Percentiles rank a stretch among this genome's conserved stretches.
Evolutionary conservation across 305 asterid genomes (phyloP).

Genomic region (Solanum hybrid): DNA sequence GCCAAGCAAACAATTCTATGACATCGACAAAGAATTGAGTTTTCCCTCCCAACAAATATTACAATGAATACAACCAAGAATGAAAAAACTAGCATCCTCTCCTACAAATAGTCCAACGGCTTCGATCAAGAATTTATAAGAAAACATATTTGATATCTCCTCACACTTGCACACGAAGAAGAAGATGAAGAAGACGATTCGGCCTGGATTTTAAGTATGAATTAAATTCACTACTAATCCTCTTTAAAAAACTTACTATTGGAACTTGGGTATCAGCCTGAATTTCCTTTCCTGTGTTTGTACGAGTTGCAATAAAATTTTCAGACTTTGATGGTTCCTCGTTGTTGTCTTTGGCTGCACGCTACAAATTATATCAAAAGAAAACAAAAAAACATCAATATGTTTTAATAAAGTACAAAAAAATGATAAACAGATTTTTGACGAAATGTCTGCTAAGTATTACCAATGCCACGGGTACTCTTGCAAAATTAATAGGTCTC

Average conservation of each 20-base stretch:
- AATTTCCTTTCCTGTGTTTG: neutral
- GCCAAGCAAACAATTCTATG: no score
- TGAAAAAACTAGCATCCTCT: neutral
- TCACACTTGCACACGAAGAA: no score
- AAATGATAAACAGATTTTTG: no score
- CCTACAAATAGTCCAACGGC: neutral
- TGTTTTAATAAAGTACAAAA: neutral
- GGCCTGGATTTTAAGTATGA: no score
- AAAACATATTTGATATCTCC: no score
- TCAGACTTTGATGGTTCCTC: neutral
- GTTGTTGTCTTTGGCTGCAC: neutral
- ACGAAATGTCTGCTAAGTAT: no score
- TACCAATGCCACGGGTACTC: neutral
- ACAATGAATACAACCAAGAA: neutral
- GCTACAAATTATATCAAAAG: neutral
- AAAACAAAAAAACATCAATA: neutral
- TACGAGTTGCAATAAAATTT: neutral
- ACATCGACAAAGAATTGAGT: no score
- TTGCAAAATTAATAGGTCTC: neutral
- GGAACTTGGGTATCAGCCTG: neutral
- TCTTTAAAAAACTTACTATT: neutral
- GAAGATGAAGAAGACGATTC: no score
- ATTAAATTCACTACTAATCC: neutral
- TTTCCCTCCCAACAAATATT: neutral
- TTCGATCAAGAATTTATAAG: neutral